Base-by-base conservation (phyloP, 441 rosid genomes). In the Theobroma grandiflorum region DNA sequence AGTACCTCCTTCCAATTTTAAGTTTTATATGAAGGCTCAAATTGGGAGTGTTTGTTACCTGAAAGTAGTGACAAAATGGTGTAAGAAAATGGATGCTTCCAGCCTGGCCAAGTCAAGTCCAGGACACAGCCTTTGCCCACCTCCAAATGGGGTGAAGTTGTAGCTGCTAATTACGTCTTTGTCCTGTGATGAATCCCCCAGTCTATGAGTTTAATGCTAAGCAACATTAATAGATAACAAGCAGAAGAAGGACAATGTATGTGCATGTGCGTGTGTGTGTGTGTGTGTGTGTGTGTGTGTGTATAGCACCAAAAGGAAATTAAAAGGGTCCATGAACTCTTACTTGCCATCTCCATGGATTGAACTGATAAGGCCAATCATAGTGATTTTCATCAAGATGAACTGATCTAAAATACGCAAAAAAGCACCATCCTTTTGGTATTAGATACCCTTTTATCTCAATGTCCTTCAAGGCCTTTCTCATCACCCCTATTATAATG, bases 281-380 rank as follows among this genome's bases (percentile, higher is more conserved):
- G 0, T 42, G 3, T 42, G 3, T 42, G 3, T 42, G 4, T 4
- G 4, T 42, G 2, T 42, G 3, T 42, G 45, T 42, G 12, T 5
- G 16, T 57, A 2, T 15, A 6, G 14, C 2, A 15, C 18, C 63
- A 52, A 52, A 74, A 47, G 37, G 40, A 14, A 71, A 75, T 14
- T 9, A 16, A 58, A 20, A 18, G 66, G 59, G 74, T 18, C 31
- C 8, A 14, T 16, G 4, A 50, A 64, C 12, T 74, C 91, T 89
- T 92, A 97, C 98, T 85, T 90, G 96, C 99, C 99, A 95, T 74
- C 98, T 95, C 99, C 97, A 95, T 15, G 99, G 99, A 85, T 95
- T 87, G 81, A 97, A 97, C 62, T 86, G 82, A 84, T 97, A 90
- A 58, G 99, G 99, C 74, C 87, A 85, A 45, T 94, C 94, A 77